These are phyloP conservation scores for Stygiomarasmius scandens DNA, from an alignment of 1,284 basidiomycete species.

Conservation along the genomic window DNA sequence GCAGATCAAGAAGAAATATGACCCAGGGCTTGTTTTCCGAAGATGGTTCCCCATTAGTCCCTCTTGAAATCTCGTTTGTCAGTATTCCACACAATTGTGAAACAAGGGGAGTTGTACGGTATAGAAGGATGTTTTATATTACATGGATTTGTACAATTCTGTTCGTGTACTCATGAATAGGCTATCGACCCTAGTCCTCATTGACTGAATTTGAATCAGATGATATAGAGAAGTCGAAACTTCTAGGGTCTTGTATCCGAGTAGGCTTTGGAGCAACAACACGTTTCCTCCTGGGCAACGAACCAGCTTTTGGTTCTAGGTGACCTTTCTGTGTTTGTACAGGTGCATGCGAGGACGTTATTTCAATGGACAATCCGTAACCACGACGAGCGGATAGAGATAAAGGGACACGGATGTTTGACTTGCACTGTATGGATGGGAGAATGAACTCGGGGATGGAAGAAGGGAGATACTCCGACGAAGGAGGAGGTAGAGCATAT, in stretches of 20 bases:
- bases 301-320: not conserved
- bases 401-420: not conserved
- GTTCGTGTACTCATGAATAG: too few species aligned
- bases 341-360: not conserved
- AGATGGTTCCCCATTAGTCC: slow-evolving; percentile 5
- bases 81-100: too few species aligned
- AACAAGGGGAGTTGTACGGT: too few species aligned
- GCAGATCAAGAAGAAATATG: slow-evolving; percentile 7
- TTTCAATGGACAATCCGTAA: not conserved
- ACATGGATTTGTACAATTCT: too few species aligned
- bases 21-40: not conserved
- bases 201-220: not conserved
- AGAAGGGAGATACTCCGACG: not conserved
- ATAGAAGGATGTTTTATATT: too few species aligned
- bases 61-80: not conserved
- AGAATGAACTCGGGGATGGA: not conserved
- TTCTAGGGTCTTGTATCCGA: not conserved
- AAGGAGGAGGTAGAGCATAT: not conserved
- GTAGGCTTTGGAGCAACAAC: not conserved
- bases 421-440: too few species aligned
- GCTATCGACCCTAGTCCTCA: not conserved
- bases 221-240: not conserved
- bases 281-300: not conserved
- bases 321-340: not conserved
- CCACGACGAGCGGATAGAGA: not conserved